phyloP scores from a whole-genome alignment of 371 early-diverging fungal genomes.

The Lichtheimia ramosa region DNA sequence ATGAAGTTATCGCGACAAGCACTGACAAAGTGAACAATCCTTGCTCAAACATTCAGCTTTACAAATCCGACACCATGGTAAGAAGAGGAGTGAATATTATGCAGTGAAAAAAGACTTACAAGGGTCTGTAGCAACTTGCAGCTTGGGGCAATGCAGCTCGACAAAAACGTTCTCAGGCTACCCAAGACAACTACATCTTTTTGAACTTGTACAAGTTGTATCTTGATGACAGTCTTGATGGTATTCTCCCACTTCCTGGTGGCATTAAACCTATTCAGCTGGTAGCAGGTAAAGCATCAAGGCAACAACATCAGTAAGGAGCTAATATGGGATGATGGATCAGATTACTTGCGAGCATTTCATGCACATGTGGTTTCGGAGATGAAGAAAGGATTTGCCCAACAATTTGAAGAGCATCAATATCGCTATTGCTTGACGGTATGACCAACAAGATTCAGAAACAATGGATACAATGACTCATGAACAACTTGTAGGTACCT shows the following conservation, averaged over 20 bases:
- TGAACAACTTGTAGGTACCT: slow-evolving; percentile 30
- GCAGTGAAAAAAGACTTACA: background rate
- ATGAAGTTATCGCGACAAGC: background rate
- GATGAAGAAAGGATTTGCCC: slow-evolving; percentile 47
- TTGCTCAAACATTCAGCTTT: slow-evolving; percentile 3
- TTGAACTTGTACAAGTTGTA: slow-evolving; percentile 57
- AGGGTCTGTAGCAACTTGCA: slow-evolving; percentile 23
- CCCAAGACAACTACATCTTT: slow-evolving; percentile 22
- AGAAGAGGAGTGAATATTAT: background rate
- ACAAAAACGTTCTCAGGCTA: slow-evolving; percentile 20
- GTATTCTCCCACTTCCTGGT: slow-evolving; percentile 45
- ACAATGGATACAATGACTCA: background rate
- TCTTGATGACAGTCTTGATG: slow-evolving; percentile 48
- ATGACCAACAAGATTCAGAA: slow-evolving; percentile 2
- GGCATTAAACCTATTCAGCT: slow-evolving; percentile 44
- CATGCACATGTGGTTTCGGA: slow-evolving; percentile 48
- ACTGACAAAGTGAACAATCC: no score
- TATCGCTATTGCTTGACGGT: slow-evolving; percentile 49
- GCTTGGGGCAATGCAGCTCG: slow-evolving; percentile 47
- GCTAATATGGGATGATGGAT: background rate
- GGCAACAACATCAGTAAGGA: background rate
- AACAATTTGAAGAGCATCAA: slow-evolving; percentile 27
- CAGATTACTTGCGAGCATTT: slow-evolving; percentile 53
- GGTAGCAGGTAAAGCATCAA: slow-evolving; percentile 36
- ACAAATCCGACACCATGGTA: slow-evolving; percentile 9